These are phyloP conservation scores for Talaromyces liani DNA, from an alignment of 495 filamentous ascomycete species.

Conservation along the genomic window DNA sequence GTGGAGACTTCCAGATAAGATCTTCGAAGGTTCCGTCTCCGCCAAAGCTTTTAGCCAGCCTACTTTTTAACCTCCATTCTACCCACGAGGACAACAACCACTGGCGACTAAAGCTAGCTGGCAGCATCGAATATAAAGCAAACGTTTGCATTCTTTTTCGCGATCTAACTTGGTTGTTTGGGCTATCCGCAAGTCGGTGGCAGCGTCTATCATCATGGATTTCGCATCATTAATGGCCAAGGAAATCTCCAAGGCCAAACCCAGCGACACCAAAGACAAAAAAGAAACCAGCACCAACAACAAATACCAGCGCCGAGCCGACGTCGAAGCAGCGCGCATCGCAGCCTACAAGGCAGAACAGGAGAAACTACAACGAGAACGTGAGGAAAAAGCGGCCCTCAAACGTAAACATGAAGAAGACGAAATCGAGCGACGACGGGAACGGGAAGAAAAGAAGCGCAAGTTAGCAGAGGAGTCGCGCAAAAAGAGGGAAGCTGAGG, in stretches of 20 bases:
- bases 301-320: constrained; percentile 82
- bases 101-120: background rate
- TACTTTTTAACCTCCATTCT: background rate
- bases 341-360: constrained; percentile 79
- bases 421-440: constrained; percentile 55
- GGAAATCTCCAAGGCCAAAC: constrained; percentile 75
- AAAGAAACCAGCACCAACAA: constrained; percentile 37
- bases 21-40: background rate
- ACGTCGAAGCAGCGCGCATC: constrained; percentile 75
- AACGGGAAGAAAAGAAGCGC: constrained; percentile 71
- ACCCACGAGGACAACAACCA: background rate
- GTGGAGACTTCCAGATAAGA: constrained; percentile 6
- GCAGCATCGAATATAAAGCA: background rate
- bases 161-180: no score
- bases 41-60: background rate
- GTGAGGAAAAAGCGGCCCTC: constrained; percentile 55
- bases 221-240: constrained; percentile 87
- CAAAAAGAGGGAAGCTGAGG: constrained; percentile 60
- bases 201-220: constrained; percentile 55
- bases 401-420: constrained; percentile 94
- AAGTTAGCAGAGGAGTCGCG: constrained; percentile 75
- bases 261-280: constrained; percentile 15
- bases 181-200: no score
- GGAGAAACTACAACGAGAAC: constrained; percentile 55
- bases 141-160: no score